Evolutionary conservation across 345 rosid species (phyloP).

Genomic region (Erodium maritimum): DNA sequence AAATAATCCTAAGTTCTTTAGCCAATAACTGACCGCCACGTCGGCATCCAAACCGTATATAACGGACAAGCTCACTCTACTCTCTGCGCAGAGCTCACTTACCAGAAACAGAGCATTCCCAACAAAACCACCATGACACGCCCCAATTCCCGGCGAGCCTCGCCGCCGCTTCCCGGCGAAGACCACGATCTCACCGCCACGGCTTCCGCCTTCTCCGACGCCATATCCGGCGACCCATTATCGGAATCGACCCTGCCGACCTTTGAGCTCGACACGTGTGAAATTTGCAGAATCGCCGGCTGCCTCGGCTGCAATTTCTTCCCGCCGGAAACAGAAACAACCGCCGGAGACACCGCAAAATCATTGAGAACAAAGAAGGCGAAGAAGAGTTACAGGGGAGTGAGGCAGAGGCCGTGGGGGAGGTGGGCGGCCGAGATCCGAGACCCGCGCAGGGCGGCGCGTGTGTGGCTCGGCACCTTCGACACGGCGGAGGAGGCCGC

Average conservation of each 20-base stretch:
- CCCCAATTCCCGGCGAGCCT: neutral
- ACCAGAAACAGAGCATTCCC: neutral
- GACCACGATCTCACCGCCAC: slow-evolving; percentile 59
- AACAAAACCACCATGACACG: no score
- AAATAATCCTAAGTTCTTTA: no score
- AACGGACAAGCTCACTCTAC: neutral
- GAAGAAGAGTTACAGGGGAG: slow-evolving; percentile 84
- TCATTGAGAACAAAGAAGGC: slow-evolving; percentile 12
- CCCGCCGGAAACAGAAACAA: slow-evolving; percentile 37
- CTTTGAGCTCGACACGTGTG: slow-evolving; percentile 44
- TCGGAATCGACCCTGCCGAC: slow-evolving; percentile 9
- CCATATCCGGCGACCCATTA: slow-evolving; percentile 49
- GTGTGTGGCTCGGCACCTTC: slow-evolving; percentile 97
- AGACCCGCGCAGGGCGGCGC: slow-evolving; percentile 58
- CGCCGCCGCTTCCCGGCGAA: slow-evolving; percentile 20
- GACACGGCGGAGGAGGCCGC: slow-evolving; percentile 87
- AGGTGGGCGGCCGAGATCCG: slow-evolving; percentile 97
- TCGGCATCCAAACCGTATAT: slow-evolving; percentile 8
- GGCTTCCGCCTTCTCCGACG: no score
- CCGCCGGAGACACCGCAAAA: slow-evolving; percentile 1
- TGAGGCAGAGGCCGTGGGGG: slow-evolving; percentile 97
- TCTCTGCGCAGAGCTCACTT: no score
- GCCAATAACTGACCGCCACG: slow-evolving; percentile 12
- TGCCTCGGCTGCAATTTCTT: slow-evolving; percentile 74
- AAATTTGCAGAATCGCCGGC: slow-evolving; percentile 44